Evolutionary conservation across 2,329 filamentous ascomycete species (phyloP).

Genomic region (Arthrobotrys entomopaga): DNA sequence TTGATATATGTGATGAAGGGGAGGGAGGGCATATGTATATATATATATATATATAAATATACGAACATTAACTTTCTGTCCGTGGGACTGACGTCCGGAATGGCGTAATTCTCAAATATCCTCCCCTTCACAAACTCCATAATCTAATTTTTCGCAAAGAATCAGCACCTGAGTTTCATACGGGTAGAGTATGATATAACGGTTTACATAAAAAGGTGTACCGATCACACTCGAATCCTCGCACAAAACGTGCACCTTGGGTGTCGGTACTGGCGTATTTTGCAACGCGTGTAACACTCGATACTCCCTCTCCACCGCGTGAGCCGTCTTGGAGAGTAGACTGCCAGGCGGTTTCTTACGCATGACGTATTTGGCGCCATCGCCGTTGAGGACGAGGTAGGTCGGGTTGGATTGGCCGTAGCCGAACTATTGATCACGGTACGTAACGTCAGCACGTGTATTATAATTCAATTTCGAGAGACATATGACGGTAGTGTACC

Average conservation of each 20-base stretch:
- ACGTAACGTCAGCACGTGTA: constrained; percentile 5
- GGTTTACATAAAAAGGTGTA: constrained; percentile 79
- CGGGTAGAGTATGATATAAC: not conserved
- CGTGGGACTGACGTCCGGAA: constrained; percentile 75
- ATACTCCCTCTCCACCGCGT: constrained; percentile 96
- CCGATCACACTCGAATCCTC: constrained; percentile 82
- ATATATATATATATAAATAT: not conserved
- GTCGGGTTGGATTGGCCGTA: constrained; percentile 98
- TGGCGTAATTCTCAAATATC: constrained; percentile 87
- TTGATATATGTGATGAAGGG: too few species aligned
- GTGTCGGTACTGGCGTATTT: constrained; percentile 83
- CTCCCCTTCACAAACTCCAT: constrained; percentile 96
- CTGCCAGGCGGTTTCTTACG: constrained; percentile 98
- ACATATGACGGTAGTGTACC: constrained; percentile 65
- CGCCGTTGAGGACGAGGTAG: constrained; percentile 82
- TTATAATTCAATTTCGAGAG: not conserved
- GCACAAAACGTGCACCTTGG: constrained; percentile 83
- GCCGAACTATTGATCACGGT: constrained; percentile 76
- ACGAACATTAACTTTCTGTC: constrained; percentile 77
- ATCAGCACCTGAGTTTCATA: not conserved
- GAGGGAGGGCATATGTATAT: too few species aligned
- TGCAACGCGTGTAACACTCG: constrained; percentile 85
- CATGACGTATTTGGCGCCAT: constrained; percentile 79
- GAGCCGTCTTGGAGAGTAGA: constrained; percentile 90
- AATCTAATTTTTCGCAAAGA: constrained; percentile 64